Evolutionary conservation across 2,329 filamentous ascomycete species (phyloP).

Genomic region (Metarhizium humberi): DNA sequence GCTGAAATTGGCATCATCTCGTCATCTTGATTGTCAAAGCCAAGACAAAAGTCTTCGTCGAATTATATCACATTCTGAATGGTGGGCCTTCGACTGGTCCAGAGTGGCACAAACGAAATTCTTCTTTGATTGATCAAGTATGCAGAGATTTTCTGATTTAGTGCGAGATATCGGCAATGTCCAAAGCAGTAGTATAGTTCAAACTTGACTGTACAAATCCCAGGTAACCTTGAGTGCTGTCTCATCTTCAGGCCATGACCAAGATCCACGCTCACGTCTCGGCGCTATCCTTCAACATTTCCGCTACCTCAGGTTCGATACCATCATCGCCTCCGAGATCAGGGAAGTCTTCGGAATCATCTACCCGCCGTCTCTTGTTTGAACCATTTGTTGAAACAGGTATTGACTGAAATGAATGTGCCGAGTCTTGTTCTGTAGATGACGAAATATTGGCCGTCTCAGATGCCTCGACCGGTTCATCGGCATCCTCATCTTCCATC

Average conservation of each 20-base stretch:
- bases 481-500: slow-evolving; percentile 32
- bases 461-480: slow-evolving; percentile 8
- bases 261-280: background rate
- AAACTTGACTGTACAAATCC: background rate
- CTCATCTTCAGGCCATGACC: slow-evolving; percentile 6
- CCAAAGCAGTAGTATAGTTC: background rate
- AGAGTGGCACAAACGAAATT: background rate
- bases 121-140: background rate
- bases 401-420: slow-evolving; percentile 38
- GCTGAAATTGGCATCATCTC: background rate
- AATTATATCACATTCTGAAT: background rate
- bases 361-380: slow-evolving; percentile 47
- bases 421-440: slow-evolving; percentile 26
- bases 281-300: slow-evolving; percentile 39
- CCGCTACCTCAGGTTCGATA: slow-evolving; percentile 47
- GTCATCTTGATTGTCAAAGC: background rate
- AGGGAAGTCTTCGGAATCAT: slow-evolving; percentile 41
- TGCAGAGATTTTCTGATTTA: background rate
- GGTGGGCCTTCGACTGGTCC: background rate
- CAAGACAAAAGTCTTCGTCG: background rate
- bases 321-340: slow-evolving; percentile 45
- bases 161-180: background rate
- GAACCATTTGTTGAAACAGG: slow-evolving; percentile 41
- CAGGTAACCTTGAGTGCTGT: background rate
- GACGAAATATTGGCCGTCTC: slow-evolving; percentile 7